Conservation (phyloP, 306 rosid genomes). For the Quercus rubra region DNA sequence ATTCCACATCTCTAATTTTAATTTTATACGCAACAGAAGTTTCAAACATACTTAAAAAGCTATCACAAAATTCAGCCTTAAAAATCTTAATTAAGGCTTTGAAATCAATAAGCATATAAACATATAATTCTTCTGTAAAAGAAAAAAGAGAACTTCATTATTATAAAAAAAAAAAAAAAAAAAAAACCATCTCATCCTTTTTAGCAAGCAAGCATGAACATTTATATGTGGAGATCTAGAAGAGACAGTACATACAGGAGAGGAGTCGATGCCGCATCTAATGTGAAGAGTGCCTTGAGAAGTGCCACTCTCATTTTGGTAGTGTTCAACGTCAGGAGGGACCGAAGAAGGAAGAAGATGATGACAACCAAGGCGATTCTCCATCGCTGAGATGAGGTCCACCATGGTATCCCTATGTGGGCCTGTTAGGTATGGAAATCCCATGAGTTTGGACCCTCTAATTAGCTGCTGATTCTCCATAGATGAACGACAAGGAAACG, state of each 20-base stretch:
- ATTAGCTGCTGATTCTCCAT: not conserved
- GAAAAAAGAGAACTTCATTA: not conserved
- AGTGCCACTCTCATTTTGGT: conserved; percentile 10
- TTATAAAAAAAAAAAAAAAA: not conserved
- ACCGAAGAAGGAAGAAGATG: conserved; percentile 27
- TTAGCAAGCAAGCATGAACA: not conserved
- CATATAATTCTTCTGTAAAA: no score
- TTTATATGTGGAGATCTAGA: not conserved
- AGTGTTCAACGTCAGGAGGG: conserved; percentile 24
- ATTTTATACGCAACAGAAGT: no score
- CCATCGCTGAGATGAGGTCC: conserved; percentile 10
- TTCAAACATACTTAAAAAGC: no score
- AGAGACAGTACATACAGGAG: conserved; percentile 17
- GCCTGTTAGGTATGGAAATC: conserved; percentile 18
- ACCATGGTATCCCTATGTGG: conserved; percentile 18
- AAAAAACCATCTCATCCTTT: not conserved
- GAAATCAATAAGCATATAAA: no score
- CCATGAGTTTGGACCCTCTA: conserved; percentile 20
- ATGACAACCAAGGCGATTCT: conserved; percentile 3
- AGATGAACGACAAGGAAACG: not conserved
- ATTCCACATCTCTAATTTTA: no score
- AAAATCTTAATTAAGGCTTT: no score
- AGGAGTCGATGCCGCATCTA: conserved; percentile 10
- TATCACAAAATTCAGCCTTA: no score
- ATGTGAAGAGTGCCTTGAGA: conserved; percentile 28